phyloP scores from a whole-genome alignment of 192 early-diverging fungal genomes.

The Haplosporangium gracile region DNA sequence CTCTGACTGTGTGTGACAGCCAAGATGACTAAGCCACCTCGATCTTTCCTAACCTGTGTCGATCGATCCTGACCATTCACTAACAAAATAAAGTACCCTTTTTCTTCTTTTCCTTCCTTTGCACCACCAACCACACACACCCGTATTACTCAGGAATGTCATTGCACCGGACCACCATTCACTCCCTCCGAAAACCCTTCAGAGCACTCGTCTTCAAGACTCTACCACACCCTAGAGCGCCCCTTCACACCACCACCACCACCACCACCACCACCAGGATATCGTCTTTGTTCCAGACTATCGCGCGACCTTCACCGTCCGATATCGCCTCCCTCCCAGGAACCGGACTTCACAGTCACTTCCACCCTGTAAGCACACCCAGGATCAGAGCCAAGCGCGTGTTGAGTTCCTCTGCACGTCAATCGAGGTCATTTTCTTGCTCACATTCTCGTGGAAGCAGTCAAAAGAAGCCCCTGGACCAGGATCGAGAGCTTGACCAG shows the following conservation, averaged over 20 bases:
- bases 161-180: conserved; percentile 10
- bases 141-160: not conserved
- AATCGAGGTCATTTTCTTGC: conserved; percentile 3
- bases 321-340: not conserved
- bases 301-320: not conserved
- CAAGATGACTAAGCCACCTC: conserved; percentile 30
- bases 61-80: not conserved
- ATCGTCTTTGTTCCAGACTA: not conserved
- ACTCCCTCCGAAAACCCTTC: not conserved
- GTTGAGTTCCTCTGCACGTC: not conserved
- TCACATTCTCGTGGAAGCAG: not conserved
- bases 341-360: not conserved
- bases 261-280: not conserved
- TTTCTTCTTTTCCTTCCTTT: not conserved
- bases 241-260: not conserved
- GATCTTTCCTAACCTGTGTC: not conserved
- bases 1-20: not conserved
- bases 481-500: not conserved
- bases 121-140: not conserved
- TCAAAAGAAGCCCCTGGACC: not conserved
- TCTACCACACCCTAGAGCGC: not conserved
- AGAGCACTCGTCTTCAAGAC: not conserved
- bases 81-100: not conserved
- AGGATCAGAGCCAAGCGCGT: not conserved
- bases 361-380: not conserved